These are phyloP conservation scores for Trichomonascus vanleenenianus DNA, from an alignment of 805 yeast species.

Conservation along the genomic window DNA sequence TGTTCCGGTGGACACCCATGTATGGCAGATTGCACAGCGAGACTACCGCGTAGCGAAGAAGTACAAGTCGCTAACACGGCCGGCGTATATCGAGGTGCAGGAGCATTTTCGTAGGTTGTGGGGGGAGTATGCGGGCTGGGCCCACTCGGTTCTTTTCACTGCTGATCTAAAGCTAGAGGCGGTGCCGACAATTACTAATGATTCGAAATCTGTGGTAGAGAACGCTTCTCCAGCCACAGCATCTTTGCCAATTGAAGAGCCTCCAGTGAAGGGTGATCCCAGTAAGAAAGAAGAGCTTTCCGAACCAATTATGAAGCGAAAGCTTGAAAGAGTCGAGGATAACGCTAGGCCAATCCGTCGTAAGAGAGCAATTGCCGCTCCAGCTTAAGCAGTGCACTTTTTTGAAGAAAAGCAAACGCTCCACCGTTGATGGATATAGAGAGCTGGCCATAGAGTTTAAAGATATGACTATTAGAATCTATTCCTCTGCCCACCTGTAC, in stretches of 20 bases:
- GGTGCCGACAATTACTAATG: constrained; percentile 36
- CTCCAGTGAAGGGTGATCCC: too few relatives aligned
- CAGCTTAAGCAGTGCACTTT: not conserved
- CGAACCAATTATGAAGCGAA: too few relatives aligned
- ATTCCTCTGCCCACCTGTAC: too few relatives aligned
- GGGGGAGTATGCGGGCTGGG: constrained; percentile 98
- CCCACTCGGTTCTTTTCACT: constrained; percentile 88
- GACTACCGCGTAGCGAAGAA: constrained; percentile 55
- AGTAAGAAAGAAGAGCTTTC: too few relatives aligned
- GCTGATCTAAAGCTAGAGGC: constrained; percentile 49
- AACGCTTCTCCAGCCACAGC: too few relatives aligned
- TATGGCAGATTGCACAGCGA: constrained; percentile 77
- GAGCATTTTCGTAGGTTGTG: constrained; percentile 55
- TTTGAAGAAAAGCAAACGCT: not conserved
- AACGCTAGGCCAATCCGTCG: too few relatives aligned
- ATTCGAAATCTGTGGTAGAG: not conserved
- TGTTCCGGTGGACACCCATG: constrained; percentile 95
- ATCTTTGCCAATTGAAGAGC: too few relatives aligned
- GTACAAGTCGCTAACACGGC: constrained; percentile 41
- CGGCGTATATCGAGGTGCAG: constrained; percentile 50
- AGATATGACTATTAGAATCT: too few relatives aligned
- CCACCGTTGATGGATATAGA: too few relatives aligned
- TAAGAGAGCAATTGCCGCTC: not conserved
- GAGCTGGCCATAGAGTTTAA: too few relatives aligned
- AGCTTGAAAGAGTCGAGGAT: too few relatives aligned